Evolutionary conservation across 805 yeast genomes (phyloP).

Genomic region (Myxozyma melibiosi): DNA sequence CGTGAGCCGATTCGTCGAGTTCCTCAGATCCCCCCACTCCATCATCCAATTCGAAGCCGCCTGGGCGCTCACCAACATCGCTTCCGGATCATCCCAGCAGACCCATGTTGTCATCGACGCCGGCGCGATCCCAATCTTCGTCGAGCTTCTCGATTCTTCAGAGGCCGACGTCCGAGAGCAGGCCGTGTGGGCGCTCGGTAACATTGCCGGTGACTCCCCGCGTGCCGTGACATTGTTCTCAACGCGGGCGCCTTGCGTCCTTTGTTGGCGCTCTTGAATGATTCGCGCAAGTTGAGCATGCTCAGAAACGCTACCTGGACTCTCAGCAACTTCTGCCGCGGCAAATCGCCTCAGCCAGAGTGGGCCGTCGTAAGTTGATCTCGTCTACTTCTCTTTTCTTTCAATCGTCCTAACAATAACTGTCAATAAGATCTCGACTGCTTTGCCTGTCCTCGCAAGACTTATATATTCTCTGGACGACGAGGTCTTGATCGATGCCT

Average conservation of each 20-base stretch:
- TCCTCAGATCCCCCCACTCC: constrained; percentile 75
- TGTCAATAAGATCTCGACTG: constrained; percentile 59
- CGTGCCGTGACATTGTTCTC: constrained; percentile 86
- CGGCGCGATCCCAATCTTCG: constrained; percentile 92
- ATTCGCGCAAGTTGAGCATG: constrained; percentile 77
- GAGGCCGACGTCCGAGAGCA: constrained; percentile 95
- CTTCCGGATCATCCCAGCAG: constrained; percentile 89
- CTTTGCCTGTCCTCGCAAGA: constrained; percentile 89
- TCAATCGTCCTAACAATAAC: not conserved
- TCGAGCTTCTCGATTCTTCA: constrained; percentile 73
- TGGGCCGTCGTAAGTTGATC: constrained; percentile 58
- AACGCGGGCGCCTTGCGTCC: constrained; percentile 87
- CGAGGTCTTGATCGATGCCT: constrained; percentile 94
- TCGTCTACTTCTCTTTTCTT: not conserved
- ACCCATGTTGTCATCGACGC: constrained; percentile 88
- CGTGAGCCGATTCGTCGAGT: constrained; percentile 84
- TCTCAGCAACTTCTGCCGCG: constrained; percentile 92
- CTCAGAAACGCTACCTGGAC: constrained; percentile 99
- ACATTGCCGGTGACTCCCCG: constrained; percentile 97
- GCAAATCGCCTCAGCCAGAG: constrained; percentile 94
- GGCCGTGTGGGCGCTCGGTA: constrained; percentile 99
- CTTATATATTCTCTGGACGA: constrained; percentile 86
- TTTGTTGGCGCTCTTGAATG: constrained; percentile 72
- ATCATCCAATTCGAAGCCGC: constrained; percentile 96
- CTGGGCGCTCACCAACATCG: constrained; percentile 99